Percentiles rank a stretch among this genome's conserved stretches.
Conservation (phyloP, 352 stramenopile species). For the Pythium monospermum region DNA sequence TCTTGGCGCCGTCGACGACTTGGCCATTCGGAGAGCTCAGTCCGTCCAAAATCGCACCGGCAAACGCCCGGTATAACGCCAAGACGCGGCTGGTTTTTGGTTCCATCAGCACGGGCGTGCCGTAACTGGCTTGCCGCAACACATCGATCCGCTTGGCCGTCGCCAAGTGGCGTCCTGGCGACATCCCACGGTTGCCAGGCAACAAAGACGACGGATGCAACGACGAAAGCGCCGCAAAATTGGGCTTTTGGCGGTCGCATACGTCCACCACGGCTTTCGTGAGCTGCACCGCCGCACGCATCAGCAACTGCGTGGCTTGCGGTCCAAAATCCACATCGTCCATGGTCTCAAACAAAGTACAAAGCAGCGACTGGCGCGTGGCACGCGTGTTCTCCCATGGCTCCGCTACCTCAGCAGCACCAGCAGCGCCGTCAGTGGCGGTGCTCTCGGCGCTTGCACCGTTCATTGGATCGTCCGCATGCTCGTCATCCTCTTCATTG, state of each 20-base stretch:
- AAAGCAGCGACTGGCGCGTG: constrained; percentile 47
- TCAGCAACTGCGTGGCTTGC: constrained; percentile 50
- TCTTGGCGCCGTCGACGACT: constrained; percentile 53
- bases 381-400: constrained; percentile 44
- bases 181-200: constrained; percentile 70
- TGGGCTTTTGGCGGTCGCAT: constrained; percentile 48
- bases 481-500: constrained; percentile 10
- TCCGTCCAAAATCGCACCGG: constrained; percentile 52
- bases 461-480: background rate
- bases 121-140: constrained; percentile 68
- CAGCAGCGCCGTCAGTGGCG: background rate
- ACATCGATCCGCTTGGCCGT: constrained; percentile 79
- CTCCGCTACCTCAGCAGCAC: no score
- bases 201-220: constrained; percentile 70
- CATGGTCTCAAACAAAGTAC: constrained; percentile 65
- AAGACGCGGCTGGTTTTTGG: constrained; percentile 31
- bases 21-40: constrained; percentile 58
- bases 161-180: constrained; percentile 68
- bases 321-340: constrained; percentile 69
- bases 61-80: constrained; percentile 63
- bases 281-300: constrained; percentile 51
- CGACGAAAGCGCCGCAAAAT: constrained; percentile 67
- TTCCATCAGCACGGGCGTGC: constrained; percentile 42
- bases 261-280: constrained; percentile 40
- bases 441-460: no score